A percentile compares a stretch with the other conserved stretches of the same genome.
Conservation (phyloP, 805 yeast species). For the Kuraishia ogatae region DNA sequence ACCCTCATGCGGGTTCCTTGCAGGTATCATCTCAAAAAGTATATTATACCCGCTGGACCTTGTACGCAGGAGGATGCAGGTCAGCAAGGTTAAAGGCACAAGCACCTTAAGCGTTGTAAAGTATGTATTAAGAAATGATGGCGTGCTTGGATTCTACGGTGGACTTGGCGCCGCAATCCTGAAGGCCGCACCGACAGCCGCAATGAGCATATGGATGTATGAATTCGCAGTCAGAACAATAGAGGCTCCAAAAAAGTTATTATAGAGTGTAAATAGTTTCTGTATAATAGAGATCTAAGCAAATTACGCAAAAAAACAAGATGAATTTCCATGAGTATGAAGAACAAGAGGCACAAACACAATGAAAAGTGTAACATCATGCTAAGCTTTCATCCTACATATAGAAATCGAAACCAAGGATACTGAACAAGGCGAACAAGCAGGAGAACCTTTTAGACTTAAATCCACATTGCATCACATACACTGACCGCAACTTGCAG, state of each 20-base stretch:
- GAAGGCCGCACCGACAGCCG: conserved; percentile 74
- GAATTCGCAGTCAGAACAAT: conserved; percentile 18
- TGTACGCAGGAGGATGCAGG: conserved; percentile 68
- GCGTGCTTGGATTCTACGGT: conserved; percentile 59
- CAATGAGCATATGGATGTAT: conserved; percentile 24
- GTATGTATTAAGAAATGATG: conserved; percentile 30
- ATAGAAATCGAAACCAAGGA: no score
- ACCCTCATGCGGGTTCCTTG: conserved; percentile 59
- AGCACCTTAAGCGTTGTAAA: not conserved
- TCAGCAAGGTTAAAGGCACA: conserved; percentile 19
- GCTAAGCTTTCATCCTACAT: no score
- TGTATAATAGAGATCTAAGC: no score
- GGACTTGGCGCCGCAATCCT: conserved; percentile 65
- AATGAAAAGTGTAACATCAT: no score
- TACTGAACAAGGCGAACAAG: no score
- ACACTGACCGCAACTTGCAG: no score
- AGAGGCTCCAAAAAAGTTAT: not conserved
- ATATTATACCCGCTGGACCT: conserved; percentile 83
- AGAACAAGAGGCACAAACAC: no score
- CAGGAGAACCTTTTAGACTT: no score
- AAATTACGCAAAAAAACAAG: no score
- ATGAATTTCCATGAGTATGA: no score
- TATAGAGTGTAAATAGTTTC: not conserved
- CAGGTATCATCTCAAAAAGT: conserved; percentile 70
- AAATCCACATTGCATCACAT: no score